Conservation (phyloP, 495 filamentous ascomycete species). For the Podospora appendiculata region DNA sequence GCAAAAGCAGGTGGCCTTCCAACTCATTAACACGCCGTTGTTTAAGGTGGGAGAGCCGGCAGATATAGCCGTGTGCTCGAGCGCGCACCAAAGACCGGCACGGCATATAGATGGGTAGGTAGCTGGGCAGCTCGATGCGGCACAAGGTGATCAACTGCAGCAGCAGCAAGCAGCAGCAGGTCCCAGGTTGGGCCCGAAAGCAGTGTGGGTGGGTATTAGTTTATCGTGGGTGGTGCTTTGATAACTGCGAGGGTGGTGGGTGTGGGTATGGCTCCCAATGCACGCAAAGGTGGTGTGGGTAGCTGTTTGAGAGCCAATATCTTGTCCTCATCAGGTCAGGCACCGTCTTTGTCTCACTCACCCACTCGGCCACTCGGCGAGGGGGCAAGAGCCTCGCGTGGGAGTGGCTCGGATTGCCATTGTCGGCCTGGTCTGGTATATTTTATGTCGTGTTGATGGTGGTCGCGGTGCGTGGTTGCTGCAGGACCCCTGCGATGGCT, state of each 20-base stretch:
- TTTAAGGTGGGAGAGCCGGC: conserved; percentile 11
- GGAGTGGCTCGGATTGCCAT: not conserved
- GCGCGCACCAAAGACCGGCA: conserved; percentile 4
- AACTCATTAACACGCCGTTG: conserved; percentile 4
- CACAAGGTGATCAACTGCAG: not conserved
- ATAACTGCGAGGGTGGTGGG: too few relatives aligned
- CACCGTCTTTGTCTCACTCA: not conserved
- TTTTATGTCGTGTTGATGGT: too few relatives aligned
- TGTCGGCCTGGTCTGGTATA: not conserved
- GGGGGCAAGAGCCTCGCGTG: not conserved
- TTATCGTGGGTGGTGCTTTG: too few relatives aligned
- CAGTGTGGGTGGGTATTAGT: too few relatives aligned
- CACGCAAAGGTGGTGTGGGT: too few relatives aligned
- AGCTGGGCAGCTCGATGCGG: not conserved
- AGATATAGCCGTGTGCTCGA: conserved; percentile 19
- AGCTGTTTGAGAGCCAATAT: not conserved
- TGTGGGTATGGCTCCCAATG: too few relatives aligned
- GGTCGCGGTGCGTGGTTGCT: too few relatives aligned
- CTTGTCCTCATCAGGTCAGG: not conserved
- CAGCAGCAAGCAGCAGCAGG: not conserved
- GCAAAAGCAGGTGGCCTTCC: conserved; percentile 10
- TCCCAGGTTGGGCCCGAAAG: not conserved
- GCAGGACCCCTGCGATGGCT: not conserved
- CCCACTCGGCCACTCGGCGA: not conserved
- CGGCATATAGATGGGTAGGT: not conserved